Evolutionary conservation across 768 basidiomycete species (phyloP), one percentile per base, ranked within the genome.

Genomic region (Cystofilobasidium capitatum): DNA sequence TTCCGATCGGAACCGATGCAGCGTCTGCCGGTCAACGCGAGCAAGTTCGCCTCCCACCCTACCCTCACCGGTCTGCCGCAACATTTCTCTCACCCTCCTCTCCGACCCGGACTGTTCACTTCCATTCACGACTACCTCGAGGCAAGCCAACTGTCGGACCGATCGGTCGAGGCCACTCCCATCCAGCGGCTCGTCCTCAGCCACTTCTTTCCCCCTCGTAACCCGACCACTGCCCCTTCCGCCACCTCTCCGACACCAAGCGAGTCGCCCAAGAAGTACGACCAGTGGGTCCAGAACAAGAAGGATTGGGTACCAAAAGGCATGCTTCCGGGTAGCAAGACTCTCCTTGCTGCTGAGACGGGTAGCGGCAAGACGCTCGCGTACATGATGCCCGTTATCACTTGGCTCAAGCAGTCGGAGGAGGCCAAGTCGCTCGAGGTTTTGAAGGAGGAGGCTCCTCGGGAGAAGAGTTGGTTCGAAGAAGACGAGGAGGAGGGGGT

Each of bases 311-410:
- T 63, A 2, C 68, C 68, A 16, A 55, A 62, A 13, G 57, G 62
- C 3, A 58, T 69, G 45, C 26, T 36, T 22, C 45, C 26, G 0
- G 76, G 75, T 65, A 70, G 73, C 14, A 74, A 80, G 65, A 86
- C 82, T 71, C 82, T 94, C 8, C 81, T 94, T 1, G 91, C 89
- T 0, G 86, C 88, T 0, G 91, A 93, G 76, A 94, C 90, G 0
- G 91, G 92, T 20, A 91, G 89, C 0, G 91, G 91, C 0, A 94
- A 94, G 78, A 91, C 88, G 2, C 83, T 93, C 35, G 91, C 92
- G 0, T 94, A 92, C 76, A 82, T 93, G 49, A 81, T 93, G 7
- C 91, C 91, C 0, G 76, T 93, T 63, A 80, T 94, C 1, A 88
- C 93, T 71, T 79, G 82, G 70, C 79, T 93, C 74, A 94, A 94